Evolutionary conservation across 2,329 filamentous ascomycete genomes (phyloP).

Genomic region (Verticillium longisporum): DNA sequence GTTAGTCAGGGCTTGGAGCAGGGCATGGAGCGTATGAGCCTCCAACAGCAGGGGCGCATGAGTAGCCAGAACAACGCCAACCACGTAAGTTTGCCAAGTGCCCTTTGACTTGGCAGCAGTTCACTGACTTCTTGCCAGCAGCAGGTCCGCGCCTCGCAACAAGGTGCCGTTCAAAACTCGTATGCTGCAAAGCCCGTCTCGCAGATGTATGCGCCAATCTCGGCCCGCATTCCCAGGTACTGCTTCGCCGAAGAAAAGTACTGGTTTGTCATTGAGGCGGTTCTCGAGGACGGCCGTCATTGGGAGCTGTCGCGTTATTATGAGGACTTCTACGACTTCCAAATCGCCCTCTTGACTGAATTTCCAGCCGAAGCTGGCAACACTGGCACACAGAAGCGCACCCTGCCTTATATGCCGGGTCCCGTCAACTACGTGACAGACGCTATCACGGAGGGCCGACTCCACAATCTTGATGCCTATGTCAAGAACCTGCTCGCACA

Average conservation of each 20-base stretch:
- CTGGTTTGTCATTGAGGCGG: conserved; percentile 94
- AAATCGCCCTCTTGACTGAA: conserved; percentile 86
- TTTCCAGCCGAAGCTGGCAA: conserved; percentile 93
- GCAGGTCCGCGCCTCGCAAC: conserved; percentile 18
- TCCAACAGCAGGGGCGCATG: conserved; percentile 49
- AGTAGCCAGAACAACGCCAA: conserved; percentile 39
- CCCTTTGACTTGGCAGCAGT: neutral
- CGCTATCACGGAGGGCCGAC: conserved; percentile 85
- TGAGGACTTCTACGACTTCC: conserved; percentile 98
- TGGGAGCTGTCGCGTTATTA: conserved; percentile 96
- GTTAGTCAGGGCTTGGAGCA: conserved; percentile 51
- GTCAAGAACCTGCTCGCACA: conserved; percentile 85
- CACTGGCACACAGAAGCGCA: conserved; percentile 69
- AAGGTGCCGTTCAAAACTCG: conserved; percentile 30
- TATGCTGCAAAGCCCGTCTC: conserved; percentile 33
- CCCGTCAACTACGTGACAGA: conserved; percentile 98
- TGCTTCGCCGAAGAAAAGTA: conserved; percentile 97
- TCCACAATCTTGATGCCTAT: conserved; percentile 91
- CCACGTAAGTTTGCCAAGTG: conserved; percentile 34
- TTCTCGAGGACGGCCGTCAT: conserved; percentile 80
- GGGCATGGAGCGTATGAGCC: conserved; percentile 72
- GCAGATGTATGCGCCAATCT: conserved; percentile 66
- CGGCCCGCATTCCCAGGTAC: conserved; percentile 83
- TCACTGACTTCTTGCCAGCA: conserved; percentile 16
- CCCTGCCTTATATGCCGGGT: conserved; percentile 93